A percentile compares a stretch with the other conserved stretches of the same genome.
Evolutionary conservation across 371 early-diverging fungal genomes (phyloP).

Genomic region (Actinomortierella ambigua): DNA sequence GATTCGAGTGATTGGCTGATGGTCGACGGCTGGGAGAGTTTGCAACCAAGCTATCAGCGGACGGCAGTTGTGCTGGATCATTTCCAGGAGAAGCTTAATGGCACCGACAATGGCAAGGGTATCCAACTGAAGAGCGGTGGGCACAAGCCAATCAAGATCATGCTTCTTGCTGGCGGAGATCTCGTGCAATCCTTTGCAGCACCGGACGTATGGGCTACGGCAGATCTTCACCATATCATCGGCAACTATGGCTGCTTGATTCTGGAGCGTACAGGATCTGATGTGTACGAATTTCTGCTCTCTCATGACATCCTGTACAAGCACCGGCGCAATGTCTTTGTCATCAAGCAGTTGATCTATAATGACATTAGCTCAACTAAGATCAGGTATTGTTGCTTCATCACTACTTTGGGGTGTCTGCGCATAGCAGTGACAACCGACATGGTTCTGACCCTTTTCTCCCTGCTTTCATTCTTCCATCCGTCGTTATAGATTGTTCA

Average conservation of each 20-base stretch:
- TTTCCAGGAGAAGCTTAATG: slow-evolving; percentile 88
- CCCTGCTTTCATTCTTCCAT: background rate
- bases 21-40: slow-evolving; percentile 96
- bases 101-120: slow-evolving; percentile 62
- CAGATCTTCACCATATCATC: slow-evolving; percentile 91
- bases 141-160: slow-evolving; percentile 73
- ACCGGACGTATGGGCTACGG: slow-evolving; percentile 89
- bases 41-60: slow-evolving; percentile 79
- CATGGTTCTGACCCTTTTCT: background rate
- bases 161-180: slow-evolving; percentile 97
- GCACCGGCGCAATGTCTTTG: slow-evolving; percentile 88
- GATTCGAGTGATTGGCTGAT: slow-evolving; percentile 89
- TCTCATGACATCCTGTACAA: slow-evolving; percentile 90
- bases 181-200: slow-evolving; percentile 94
- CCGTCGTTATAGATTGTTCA: slow-evolving; percentile 71
- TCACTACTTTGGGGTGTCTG: background rate
- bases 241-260: slow-evolving; percentile 94
- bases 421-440: slow-evolving; percentile 4
- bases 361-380: slow-evolving; percentile 97
- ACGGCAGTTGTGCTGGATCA: slow-evolving; percentile 95
- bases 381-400: slow-evolving; percentile 63
- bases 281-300: slow-evolving; percentile 90
- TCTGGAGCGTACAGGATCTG: slow-evolving; percentile 94
- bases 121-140: slow-evolving; percentile 21
- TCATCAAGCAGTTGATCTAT: slow-evolving; percentile 94